Conservation (phyloP, 2,329 filamentous ascomycete genomes). For the Phyllachora maydis region DNA sequence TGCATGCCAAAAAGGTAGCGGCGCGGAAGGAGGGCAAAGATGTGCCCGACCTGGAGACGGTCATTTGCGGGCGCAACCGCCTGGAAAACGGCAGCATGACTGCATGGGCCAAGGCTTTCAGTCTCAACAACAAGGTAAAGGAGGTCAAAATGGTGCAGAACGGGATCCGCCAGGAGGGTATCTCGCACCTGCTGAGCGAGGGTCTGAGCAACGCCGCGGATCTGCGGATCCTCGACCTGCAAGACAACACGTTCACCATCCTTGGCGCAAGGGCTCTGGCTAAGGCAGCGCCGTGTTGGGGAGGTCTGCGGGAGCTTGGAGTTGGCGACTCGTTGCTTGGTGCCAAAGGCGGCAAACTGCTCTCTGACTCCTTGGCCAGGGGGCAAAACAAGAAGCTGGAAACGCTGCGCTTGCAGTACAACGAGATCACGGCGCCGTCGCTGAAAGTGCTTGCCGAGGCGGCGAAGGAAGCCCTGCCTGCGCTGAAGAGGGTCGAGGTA, state of each 20-base stretch:
- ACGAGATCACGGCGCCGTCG: slow-evolving; percentile 69
- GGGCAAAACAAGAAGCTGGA: slow-evolving; percentile 66
- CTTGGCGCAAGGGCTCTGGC: slow-evolving; percentile 62
- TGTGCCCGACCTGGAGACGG: slow-evolving; percentile 77
- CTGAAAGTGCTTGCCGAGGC: slow-evolving; percentile 52
- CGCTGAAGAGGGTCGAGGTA: slow-evolving; percentile 68
- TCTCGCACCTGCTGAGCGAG: slow-evolving; percentile 57
- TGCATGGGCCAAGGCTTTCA: slow-evolving; percentile 78
- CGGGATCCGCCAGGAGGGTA: slow-evolving; percentile 86
- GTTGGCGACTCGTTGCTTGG: slow-evolving; percentile 76
- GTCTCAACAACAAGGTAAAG: slow-evolving; percentile 62
- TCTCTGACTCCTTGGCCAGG: slow-evolving; percentile 52
- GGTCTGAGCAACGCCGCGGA: slow-evolving; percentile 52
- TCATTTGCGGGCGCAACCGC: slow-evolving; percentile 89
- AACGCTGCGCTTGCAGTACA: slow-evolving; percentile 72
- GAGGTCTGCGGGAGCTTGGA: slow-evolving; percentile 59
- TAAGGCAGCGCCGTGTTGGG: slow-evolving; percentile 54
- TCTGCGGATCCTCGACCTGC: slow-evolving; percentile 66
- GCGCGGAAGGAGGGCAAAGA: slow-evolving; percentile 50
- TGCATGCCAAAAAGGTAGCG: slow-evolving; percentile 68
- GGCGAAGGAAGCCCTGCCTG: slow-evolving; percentile 46
- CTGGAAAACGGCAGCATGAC: slow-evolving; percentile 93
- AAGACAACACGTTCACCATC: slow-evolving; percentile 92
- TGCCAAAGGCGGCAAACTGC: slow-evolving; percentile 51
- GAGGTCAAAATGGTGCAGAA: slow-evolving; percentile 97